Percentiles rank a stretch among this genome's conserved stretches.
These are phyloP conservation scores for Pyrenopolyporus hunteri DNA, from an alignment of 495 filamentous ascomycete genomes.

Conservation along the genomic window DNA sequence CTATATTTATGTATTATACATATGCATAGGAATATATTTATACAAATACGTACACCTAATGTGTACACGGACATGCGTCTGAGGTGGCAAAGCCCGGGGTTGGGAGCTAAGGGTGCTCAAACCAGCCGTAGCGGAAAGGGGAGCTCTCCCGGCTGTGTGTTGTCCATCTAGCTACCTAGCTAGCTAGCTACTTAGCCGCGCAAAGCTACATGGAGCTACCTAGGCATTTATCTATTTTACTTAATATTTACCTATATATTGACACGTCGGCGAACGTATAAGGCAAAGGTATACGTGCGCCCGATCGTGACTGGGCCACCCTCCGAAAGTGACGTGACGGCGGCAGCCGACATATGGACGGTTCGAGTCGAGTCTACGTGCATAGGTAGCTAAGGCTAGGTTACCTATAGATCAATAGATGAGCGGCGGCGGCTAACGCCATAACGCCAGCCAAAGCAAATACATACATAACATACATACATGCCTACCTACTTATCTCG, in stretches of 20 bases:
- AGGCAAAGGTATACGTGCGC: too few species aligned
- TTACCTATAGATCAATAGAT: background rate
- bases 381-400: slow-evolving; percentile 2
- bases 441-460: too few species aligned
- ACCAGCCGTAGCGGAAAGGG: background rate
- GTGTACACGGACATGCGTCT: background rate
- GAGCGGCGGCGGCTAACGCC: background rate
- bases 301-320: too few species aligned
- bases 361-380: slow-evolving; percentile 1
- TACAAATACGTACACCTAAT: too few species aligned
- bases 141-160: background rate
- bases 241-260: too few species aligned
- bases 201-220: background rate
- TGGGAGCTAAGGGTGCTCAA: background rate
- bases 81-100: background rate
- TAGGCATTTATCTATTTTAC: background rate
- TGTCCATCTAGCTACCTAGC: too few species aligned
- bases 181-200: slow-evolving; percentile 24
- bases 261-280: too few species aligned
- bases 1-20: too few species aligned
- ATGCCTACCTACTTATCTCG: too few species aligned
- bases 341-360: slow-evolving; percentile 12
- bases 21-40: too few species aligned
- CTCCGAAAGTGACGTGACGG: slow-evolving; percentile 24
- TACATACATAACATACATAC: too few species aligned